Evolutionary conservation across 306 rosid species (phyloP).

Genomic region (peach (Prunus persica)): DNA sequence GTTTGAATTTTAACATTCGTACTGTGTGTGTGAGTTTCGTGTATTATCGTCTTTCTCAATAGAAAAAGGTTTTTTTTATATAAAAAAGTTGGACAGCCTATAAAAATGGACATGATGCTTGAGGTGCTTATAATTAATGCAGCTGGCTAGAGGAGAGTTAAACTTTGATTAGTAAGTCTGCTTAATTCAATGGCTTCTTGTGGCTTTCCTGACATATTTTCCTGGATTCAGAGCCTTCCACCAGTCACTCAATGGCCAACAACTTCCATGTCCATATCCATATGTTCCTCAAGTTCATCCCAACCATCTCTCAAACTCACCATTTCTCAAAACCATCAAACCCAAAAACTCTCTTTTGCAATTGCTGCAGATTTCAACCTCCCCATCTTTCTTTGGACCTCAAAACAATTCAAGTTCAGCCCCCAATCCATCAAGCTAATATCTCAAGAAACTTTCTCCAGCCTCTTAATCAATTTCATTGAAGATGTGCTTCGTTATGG

Average conservation of each 20-base stretch:
- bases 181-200: conserved; percentile 53
- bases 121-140: background rate
- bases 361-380: conserved; percentile 58
- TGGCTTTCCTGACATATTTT: conserved; percentile 53
- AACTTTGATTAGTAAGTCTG: background rate
- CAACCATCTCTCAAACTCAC: conserved; percentile 73
- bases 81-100: background rate
- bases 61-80: accelerated
- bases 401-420: conserved; percentile 55
- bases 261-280: conserved; percentile 38
- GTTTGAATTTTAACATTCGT: accelerated
- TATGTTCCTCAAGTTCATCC: conserved; percentile 53
- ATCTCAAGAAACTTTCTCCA: conserved; percentile 43
- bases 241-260: conserved; percentile 67
- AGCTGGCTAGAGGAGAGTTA: background rate
- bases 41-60: too few relatives aligned
- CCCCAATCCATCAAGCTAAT: conserved; percentile 20
- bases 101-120: conserved; percentile 3
- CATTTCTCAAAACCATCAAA: conserved; percentile 44
- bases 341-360: conserved; percentile 41
- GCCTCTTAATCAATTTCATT: conserved; percentile 56
- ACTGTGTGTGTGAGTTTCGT: too few relatives aligned
- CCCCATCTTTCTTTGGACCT: conserved; percentile 79
- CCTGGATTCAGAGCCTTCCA: conserved; percentile 81
- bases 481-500: conserved; percentile 76